These are phyloP conservation scores for Prunus padus DNA, from an alignment of 306 rosid species.

Conservation along the genomic window DNA sequence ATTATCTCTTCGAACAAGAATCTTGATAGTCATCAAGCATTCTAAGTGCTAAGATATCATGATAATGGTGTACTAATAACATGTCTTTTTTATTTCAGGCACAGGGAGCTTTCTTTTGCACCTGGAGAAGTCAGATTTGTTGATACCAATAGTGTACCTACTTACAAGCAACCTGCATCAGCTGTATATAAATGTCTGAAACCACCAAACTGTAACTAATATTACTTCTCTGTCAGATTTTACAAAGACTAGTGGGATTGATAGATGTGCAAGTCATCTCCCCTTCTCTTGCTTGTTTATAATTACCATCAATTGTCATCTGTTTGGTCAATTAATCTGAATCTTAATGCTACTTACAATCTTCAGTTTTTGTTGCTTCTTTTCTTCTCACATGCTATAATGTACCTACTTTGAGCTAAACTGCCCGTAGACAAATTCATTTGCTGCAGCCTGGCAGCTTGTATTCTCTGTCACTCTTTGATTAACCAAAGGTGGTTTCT, in stretches of 20 bases:
- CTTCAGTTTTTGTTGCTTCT: neutral
- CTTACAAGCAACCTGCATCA: conserved; percentile 84
- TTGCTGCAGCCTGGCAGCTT: neutral
- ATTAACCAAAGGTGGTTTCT: too few species aligned
- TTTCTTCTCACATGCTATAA: neutral
- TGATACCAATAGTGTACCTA: conserved; percentile 69
- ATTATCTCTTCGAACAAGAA: neutral
- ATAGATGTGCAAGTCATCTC: too few species aligned
- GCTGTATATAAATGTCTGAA: conserved; percentile 79
- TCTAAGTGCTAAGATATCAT: neutral
- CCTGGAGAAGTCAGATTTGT: conserved; percentile 94
- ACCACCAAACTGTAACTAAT: conserved; percentile 73
- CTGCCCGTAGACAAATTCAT: neutral
- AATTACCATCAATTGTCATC: too few species aligned
- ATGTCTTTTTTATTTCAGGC: conserved; percentile 54
- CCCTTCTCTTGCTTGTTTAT: too few species aligned
- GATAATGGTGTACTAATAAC: neutral
- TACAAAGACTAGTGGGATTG: too few species aligned
- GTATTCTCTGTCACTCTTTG: too few species aligned
- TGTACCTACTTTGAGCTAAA: neutral
- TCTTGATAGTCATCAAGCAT: neutral
- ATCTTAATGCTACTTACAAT: too few species aligned
- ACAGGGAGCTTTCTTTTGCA: conserved; percentile 72
- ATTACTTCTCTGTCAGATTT: neutral
- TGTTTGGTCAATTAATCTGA: neutral